phyloP scores from a whole-genome alignment of 75 land plant species.

The Cupressus sempervirens region DNA sequence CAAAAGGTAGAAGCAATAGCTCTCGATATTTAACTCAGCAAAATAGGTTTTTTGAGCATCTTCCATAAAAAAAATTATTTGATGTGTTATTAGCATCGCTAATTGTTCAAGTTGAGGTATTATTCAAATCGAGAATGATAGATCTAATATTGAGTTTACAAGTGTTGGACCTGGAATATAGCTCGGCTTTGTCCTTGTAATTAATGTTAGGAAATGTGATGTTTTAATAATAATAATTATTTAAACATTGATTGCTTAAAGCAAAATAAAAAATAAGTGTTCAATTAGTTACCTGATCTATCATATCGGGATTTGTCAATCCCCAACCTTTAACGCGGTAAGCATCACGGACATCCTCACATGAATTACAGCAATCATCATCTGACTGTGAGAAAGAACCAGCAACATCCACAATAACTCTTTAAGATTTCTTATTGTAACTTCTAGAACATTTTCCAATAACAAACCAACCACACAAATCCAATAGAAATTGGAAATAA shows the following conservation, averaged over 20 bases:
- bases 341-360: constrained; percentile 96
- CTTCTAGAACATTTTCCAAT: not conserved
- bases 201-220: not conserved
- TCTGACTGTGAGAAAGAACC: constrained; percentile 48
- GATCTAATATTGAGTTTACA: not conserved
- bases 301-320: constrained; percentile 69
- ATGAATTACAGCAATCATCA: constrained; percentile 88
- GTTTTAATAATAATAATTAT: not conserved
- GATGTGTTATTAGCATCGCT: not conserved
- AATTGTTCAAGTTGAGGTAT: not conserved
- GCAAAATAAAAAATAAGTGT: not conserved
- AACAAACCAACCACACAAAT: not conserved
- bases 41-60: not conserved
- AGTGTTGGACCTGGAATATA: not conserved
- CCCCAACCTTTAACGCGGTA: constrained; percentile 85
- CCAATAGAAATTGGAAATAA: not conserved
- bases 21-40: not conserved
- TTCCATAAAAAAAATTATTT: not conserved
- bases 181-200: not conserved
- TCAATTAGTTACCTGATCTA: constrained; percentile 69
- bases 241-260: not conserved
- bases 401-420: not conserved
- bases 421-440: not conserved
- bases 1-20: not conserved
- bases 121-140: not conserved